Percentiles rank a stretch among this genome's conserved stretches.
phyloP scores from a whole-genome alignment of 768 basidiomycete genomes.

The Hebeloma cylindrosporum region DNA sequence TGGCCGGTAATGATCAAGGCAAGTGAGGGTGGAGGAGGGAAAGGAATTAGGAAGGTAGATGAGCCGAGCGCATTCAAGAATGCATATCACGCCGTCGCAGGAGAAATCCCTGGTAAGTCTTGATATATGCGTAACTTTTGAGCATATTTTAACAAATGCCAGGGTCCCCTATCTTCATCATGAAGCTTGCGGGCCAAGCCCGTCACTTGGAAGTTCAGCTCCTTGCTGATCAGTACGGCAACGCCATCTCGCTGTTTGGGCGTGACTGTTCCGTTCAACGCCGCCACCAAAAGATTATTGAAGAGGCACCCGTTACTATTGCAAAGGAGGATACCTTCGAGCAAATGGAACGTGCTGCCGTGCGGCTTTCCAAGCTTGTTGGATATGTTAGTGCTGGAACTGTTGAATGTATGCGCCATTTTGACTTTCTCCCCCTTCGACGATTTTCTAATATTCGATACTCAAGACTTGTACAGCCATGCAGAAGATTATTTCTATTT shows the following conservation, averaged over 20 bases:
- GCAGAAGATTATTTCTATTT: constrained; percentile 95
- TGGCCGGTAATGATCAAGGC: constrained; percentile 99
- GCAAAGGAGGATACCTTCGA: constrained; percentile 90
- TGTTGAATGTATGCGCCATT: constrained; percentile 76
- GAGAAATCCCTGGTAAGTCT: constrained; percentile 90
- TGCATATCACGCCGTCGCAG: constrained; percentile 88
- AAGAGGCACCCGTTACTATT: constrained; percentile 98
- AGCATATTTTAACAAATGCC: constrained; percentile 12
- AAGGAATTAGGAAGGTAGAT: constrained; percentile 97
- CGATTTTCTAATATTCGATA: constrained; percentile 6
- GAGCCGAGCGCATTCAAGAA: constrained; percentile 86
- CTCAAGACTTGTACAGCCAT: constrained; percentile 88
- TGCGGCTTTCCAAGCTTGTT: constrained; percentile 96
- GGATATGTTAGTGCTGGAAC: constrained; percentile 99
- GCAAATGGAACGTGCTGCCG: constrained; percentile 99
- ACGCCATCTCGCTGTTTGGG: constrained; percentile 98
- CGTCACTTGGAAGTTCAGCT: constrained; percentile 98
- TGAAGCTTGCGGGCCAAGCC: constrained; percentile 98
- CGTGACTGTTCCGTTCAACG: constrained; percentile 99
- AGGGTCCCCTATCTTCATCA: constrained; percentile 99
- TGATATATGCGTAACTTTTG: constrained; percentile 8
- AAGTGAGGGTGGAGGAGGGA: constrained; percentile 97
- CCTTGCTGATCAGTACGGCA: constrained; percentile 98
- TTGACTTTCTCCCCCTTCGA: constrained; percentile 8
- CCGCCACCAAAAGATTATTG: constrained; percentile 99